phyloP scores from a whole-genome alignment of 2,329 filamentous ascomycete genomes.

The Ascochyta fabae region DNA sequence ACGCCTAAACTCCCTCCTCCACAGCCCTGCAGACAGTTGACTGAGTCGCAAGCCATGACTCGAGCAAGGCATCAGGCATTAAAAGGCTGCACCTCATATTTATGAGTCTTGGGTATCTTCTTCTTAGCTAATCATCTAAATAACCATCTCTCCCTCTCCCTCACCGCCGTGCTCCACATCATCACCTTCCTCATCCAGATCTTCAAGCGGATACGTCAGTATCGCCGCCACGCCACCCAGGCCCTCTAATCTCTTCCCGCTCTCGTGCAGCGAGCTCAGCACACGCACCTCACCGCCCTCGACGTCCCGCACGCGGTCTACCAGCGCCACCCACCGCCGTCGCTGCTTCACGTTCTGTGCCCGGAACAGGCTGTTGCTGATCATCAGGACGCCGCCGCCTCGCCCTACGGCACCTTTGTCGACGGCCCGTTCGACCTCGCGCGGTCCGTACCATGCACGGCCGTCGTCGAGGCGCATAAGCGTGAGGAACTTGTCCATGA shows the following conservation, averaged over 20 bases:
- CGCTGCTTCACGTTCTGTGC: constrained; percentile 78
- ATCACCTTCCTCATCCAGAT: constrained; percentile 71
- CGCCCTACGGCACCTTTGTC: constrained; percentile 86
- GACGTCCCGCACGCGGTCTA: constrained; percentile 81
- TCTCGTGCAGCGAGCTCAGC: constrained; percentile 94
- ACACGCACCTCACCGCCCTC: constrained; percentile 87
- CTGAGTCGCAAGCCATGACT: too few species aligned
- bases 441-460: constrained; percentile 86
- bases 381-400: constrained; percentile 82
- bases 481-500: constrained; percentile 84
- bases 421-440: constrained; percentile 81
- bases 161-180: constrained; percentile 45
- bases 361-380: constrained; percentile 87
- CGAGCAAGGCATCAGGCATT: too few species aligned
- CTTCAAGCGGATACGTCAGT: constrained; percentile 84
- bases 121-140: constrained; percentile 12
- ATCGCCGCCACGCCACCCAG: constrained; percentile 89
- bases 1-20: too few species aligned
- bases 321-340: constrained; percentile 81
- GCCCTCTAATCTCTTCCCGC: constrained; percentile 81
- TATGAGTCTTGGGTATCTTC: not conserved
- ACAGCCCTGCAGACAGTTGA: too few species aligned
- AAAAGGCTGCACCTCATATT: too few species aligned
- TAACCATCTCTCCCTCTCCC: constrained; percentile 35
- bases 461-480: constrained; percentile 84